A percentile compares a stretch with the other conserved stretches of the same genome.
Evolutionary conservation across 768 basidiomycete genomes (phyloP).

Genomic region (Hericium coralloides): DNA sequence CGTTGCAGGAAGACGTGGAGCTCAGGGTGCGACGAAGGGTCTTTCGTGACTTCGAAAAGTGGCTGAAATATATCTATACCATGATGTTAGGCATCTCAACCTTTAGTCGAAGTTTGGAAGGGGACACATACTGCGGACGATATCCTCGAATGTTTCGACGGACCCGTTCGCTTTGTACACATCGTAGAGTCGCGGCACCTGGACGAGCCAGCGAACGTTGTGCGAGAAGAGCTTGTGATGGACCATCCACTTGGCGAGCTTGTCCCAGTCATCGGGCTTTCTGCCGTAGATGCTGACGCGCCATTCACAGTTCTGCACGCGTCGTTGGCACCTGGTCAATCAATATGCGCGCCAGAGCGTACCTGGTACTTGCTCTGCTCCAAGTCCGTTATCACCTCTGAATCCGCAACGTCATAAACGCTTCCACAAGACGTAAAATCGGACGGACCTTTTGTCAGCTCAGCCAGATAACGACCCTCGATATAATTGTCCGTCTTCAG

Average conservation of each 20-base stretch:
- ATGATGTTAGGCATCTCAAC: neutral
- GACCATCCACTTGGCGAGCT: conserved; percentile 94
- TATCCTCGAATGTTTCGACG: conserved; percentile 81
- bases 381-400: conserved; percentile 96
- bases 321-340: neutral
- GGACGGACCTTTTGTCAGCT: conserved; percentile 73
- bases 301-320: conserved; percentile 85
- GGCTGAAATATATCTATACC: conserved; percentile 81
- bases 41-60: conserved; percentile 91
- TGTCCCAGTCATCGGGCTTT: conserved; percentile 86
- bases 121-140: conserved; percentile 67
- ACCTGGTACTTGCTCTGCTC: conserved; percentile 99
- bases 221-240: conserved; percentile 90
- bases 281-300: conserved; percentile 93
- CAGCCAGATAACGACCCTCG: conserved; percentile 87
- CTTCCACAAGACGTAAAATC: neutral
- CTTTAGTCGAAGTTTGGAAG: neutral
- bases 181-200: conserved; percentile 90
- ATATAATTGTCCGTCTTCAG: conserved; percentile 96
- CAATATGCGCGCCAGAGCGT: conserved; percentile 4
- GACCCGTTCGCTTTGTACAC: conserved; percentile 87
- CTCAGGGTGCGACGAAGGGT: conserved; percentile 86
- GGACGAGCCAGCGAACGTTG: conserved; percentile 97
- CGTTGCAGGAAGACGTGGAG: conserved; percentile 93
- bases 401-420: neutral